Evolutionary conservation across 768 basidiomycete genomes (phyloP).

Genomic region (Terana coerulea): DNA sequence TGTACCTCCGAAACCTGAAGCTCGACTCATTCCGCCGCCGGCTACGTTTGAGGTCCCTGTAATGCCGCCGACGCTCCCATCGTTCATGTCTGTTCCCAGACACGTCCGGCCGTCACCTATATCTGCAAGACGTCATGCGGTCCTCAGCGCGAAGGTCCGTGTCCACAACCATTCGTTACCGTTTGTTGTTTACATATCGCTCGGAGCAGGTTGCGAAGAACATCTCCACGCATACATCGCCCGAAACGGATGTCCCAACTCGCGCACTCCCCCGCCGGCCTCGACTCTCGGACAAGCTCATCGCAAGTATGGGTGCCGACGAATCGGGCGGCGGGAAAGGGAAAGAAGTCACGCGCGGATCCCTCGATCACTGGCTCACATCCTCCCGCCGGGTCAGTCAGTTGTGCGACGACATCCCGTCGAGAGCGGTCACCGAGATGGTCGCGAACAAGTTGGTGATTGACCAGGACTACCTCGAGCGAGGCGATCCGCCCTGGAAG

Average conservation of each 20-base stretch:
- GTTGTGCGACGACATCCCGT: conserved; percentile 44
- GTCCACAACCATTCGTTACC: background rate
- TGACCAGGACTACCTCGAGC: background rate
- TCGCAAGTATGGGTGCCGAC: conserved; percentile 13
- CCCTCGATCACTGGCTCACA: conserved; percentile 39
- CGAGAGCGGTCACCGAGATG: conserved; percentile 43
- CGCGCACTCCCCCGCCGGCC: conserved; percentile 30
- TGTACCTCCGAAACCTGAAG: conserved; percentile 31
- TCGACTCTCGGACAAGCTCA: conserved; percentile 20
- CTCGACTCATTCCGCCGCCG: conserved; percentile 29
- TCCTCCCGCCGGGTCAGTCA: conserved; percentile 30
- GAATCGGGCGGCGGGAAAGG: conserved; percentile 18
- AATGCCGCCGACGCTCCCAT: conserved; percentile 43
- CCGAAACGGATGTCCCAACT: too few species aligned
- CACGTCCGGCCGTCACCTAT: conserved; percentile 43
- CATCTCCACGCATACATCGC: conserved; percentile 37
- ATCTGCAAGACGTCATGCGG: conserved; percentile 45
- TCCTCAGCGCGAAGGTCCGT: conserved; percentile 53
- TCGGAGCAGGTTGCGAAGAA: conserved; percentile 42
- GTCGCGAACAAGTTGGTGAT: conserved; percentile 47
- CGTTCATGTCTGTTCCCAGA: conserved; percentile 46
- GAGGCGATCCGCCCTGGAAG: conserved; percentile 1
- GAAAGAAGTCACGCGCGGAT: conserved; percentile 29
- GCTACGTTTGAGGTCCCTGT: conserved; percentile 28
- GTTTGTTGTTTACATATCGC: conserved; percentile 13